phyloP scores from a whole-genome alignment of 2,329 filamentous ascomycete species.

The Cytospora schulzeri region DNA sequence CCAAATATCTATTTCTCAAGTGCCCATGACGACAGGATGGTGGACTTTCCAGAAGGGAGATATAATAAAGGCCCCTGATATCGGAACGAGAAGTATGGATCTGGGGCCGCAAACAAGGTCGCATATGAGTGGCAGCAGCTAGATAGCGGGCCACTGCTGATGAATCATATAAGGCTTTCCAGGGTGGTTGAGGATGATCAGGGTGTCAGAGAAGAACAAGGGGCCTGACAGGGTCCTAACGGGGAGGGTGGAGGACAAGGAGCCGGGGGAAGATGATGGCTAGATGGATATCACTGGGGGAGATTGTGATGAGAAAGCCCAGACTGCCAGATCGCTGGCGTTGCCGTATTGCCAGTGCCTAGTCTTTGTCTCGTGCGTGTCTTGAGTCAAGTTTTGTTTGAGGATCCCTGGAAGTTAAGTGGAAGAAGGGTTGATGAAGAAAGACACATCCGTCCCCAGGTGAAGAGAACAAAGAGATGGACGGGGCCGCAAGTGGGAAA shows the following conservation, averaged over 20 bases:
- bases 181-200: slow-evolving; percentile 1
- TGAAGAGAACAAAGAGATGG: neutral
- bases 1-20: slow-evolving; percentile 14
- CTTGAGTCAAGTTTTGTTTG: slow-evolving; percentile 25
- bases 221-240: neutral
- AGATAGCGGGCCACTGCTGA: slow-evolving; percentile 24
- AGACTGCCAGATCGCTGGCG: slow-evolving; percentile 22
- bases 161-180: slow-evolving; percentile 27
- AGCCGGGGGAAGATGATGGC: slow-evolving; percentile 16
- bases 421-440: neutral
- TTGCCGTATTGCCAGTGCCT: neutral
- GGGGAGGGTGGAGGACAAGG: neutral
- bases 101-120: slow-evolving; percentile 25
- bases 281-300: slow-evolving; percentile 20
- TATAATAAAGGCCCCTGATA: slow-evolving; percentile 23
- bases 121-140: slow-evolving; percentile 15
- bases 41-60: slow-evolving; percentile 7
- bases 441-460: neutral
- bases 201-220: slow-evolving; percentile 23
- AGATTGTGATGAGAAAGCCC: slow-evolving; percentile 7
- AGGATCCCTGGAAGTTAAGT: slow-evolving; percentile 15
- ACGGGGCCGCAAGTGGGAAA: neutral
- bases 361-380: slow-evolving; percentile 19
- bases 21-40: slow-evolving; percentile 9
- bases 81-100: slow-evolving; percentile 20